A percentile compares a stretch with the other conserved stretches of the same genome.
phyloP scores from a whole-genome alignment of 2,329 filamentous ascomycete species.

The Didymella keratinophila region DNA sequence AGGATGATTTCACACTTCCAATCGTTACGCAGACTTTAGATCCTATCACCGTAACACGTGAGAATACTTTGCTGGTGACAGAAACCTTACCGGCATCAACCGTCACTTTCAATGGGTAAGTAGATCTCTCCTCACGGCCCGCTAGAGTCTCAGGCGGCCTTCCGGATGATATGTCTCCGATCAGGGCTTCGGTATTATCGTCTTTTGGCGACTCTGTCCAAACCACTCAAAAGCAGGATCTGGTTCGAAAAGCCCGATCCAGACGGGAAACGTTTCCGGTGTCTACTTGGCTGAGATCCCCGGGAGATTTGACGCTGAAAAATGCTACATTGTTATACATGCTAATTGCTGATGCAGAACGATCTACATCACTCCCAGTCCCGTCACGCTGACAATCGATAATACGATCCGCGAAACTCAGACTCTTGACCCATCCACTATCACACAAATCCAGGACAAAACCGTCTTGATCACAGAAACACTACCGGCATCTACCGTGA shows the following conservation, averaged over 20 bases:
- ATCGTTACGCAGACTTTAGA: constrained; percentile 1
- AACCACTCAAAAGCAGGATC: not conserved
- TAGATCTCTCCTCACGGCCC: not conserved
- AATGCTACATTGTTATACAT: not conserved
- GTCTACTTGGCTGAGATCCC: no score
- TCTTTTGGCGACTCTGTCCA: not conserved
- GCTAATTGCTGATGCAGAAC: not conserved
- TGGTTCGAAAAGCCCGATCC: not conserved
- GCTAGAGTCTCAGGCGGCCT: no score
- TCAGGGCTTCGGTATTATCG: no score
- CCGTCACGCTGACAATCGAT: not conserved
- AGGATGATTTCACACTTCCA: not conserved
- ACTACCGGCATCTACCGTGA: constrained; percentile 5
- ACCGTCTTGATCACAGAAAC: not conserved
- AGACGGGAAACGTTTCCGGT: no score
- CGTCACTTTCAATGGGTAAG: constrained; percentile 11
- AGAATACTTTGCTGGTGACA: not conserved
- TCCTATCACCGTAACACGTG: not conserved
- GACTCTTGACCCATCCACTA: not conserved
- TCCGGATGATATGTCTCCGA: no score
- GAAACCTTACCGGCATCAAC: constrained; percentile 8
- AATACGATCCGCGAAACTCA: constrained; percentile 1
- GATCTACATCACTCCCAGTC: constrained; percentile 2
- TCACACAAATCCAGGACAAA: not conserved
- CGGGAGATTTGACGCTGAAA: no score